A percentile compares a stretch with the other conserved stretches of the same genome.
phyloP scores from a whole-genome alignment of 2,329 filamentous ascomycete species.

The Rhinocladiella mackenziei region DNA sequence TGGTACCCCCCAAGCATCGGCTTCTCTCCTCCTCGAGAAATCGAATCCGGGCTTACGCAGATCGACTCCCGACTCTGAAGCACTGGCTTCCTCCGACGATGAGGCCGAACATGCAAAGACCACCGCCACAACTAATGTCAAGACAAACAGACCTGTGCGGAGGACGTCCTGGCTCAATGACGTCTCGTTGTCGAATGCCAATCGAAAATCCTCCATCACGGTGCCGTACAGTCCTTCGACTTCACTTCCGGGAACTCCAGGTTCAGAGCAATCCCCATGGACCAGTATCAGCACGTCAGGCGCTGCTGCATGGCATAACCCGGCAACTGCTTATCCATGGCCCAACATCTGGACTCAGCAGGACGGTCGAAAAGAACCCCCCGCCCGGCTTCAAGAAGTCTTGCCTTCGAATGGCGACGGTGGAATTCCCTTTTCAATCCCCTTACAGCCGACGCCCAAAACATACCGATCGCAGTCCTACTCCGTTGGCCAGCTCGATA shows the following conservation, averaged over 20 bases:
- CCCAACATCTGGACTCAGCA: conserved; percentile 78
- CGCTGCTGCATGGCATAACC: conserved; percentile 23
- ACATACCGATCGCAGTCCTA: conserved; percentile 95
- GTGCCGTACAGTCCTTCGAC: conserved; percentile 71
- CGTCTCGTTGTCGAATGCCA: conserved; percentile 58
- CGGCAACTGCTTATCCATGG: conserved; percentile 46
- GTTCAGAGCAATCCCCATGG: conserved; percentile 57
- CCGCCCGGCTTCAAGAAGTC: conserved; percentile 69
- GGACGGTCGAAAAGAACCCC: conserved; percentile 69
- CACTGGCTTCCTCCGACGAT: conserved; percentile 89
- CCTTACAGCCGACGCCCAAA: conserved; percentile 84
- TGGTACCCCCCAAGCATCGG: conserved; percentile 47
- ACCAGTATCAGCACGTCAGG: conserved; percentile 24
- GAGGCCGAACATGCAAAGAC: conserved; percentile 62
- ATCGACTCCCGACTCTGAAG: conserved; percentile 91
- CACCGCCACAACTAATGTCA: conserved; percentile 46
- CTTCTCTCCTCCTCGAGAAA: conserved; percentile 68
- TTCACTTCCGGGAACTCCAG: conserved; percentile 77
- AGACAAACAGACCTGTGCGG: conserved; percentile 60
- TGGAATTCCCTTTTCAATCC: conserved; percentile 76
- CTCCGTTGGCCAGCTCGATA: conserved; percentile 82
- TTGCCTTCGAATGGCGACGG: conserved; percentile 61
- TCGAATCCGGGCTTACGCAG: conserved; percentile 65
- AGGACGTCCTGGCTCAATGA: conserved; percentile 86
- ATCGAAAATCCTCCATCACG: conserved; percentile 69